Evolutionary conservation across 768 basidiomycete species (phyloP).

Genomic region (Tylopilus rubrobrunneus): DNA sequence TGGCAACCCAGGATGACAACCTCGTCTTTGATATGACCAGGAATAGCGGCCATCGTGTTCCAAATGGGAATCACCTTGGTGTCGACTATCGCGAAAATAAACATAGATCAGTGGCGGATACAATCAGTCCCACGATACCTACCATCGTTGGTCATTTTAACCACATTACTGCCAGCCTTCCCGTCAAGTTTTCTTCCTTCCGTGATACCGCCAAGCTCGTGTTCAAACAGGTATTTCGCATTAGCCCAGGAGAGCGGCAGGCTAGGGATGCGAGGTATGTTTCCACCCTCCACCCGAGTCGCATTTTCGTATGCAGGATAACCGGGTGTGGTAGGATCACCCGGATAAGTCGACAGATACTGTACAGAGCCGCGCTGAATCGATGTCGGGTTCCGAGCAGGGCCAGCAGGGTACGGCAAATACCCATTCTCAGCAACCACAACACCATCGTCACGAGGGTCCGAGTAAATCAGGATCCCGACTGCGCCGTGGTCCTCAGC

Average conservation of each 20-base stretch:
- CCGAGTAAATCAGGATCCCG: constrained; percentile 79
- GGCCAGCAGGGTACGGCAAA: constrained; percentile 68
- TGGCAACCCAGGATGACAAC: constrained; percentile 84
- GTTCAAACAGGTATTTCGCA: constrained; percentile 60
- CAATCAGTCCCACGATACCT: background rate
- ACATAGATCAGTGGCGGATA: background rate
- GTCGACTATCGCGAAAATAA: constrained; percentile 45
- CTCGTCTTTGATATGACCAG: constrained; percentile 79
- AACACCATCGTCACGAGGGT: constrained; percentile 81
- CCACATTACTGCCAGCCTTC: constrained; percentile 40
- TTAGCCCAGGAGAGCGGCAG: constrained; percentile 87
- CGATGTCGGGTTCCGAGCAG: constrained; percentile 77
- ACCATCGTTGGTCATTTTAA: constrained; percentile 57
- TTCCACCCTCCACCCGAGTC: constrained; percentile 55
- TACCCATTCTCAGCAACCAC: constrained; percentile 77
- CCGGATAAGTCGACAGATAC: constrained; percentile 60
- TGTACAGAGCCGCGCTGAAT: constrained; percentile 85
- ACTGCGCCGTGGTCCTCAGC: constrained; percentile 81
- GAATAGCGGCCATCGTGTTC: constrained; percentile 83
- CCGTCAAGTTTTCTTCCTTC: constrained; percentile 44
- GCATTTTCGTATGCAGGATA: constrained; percentile 81
- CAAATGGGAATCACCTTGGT: constrained; percentile 83
- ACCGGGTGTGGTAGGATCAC: constrained; percentile 84
- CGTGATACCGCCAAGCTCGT: constrained; percentile 44
- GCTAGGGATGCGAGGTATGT: constrained; percentile 74